A percentile compares a stretch with the other conserved stretches of the same genome.
phyloP scores from a whole-genome alignment of 805 yeast genomes.

The Cyberlindnera xylosilytica region DNA sequence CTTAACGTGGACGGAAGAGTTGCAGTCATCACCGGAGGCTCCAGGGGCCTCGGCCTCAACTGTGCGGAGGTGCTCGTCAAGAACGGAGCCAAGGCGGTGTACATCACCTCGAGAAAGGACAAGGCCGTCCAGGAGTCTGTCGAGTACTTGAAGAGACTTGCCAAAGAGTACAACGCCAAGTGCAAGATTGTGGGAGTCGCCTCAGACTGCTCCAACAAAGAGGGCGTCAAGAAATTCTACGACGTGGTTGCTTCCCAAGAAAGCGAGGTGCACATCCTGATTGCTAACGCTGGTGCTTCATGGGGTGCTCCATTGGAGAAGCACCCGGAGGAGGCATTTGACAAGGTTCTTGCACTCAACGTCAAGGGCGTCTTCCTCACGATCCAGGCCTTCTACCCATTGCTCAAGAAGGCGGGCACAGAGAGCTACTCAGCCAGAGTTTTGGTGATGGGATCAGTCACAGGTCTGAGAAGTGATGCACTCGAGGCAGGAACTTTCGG shows the following conservation, averaged over 20 bases:
- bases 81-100: slow-evolving; percentile 60
- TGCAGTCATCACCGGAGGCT: slow-evolving; percentile 71
- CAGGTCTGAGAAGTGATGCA: slow-evolving; percentile 41
- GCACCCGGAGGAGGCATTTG: slow-evolving; percentile 60
- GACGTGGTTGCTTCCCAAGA: slow-evolving; percentile 39
- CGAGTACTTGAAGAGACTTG: slow-evolving; percentile 28
- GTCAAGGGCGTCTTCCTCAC: slow-evolving; percentile 66
- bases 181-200: slow-evolving; percentile 45
- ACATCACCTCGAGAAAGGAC: slow-evolving; percentile 61
- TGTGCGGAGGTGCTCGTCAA: slow-evolving; percentile 62
- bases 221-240: slow-evolving; percentile 44
- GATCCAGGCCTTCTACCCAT: slow-evolving; percentile 59
- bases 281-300: slow-evolving; percentile 78
- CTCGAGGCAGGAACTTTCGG: slow-evolving; percentile 52
- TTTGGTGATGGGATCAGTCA: slow-evolving; percentile 63
- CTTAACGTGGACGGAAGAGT: slow-evolving; percentile 53
- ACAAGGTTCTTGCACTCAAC: slow-evolving; percentile 61
- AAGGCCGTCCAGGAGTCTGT: slow-evolving; percentile 60
- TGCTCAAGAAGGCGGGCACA: slow-evolving; percentile 50
- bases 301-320: slow-evolving; percentile 67
- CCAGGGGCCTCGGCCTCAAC: slow-evolving; percentile 69
- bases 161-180: slow-evolving; percentile 27
- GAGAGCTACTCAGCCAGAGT: slow-evolving; percentile 60
- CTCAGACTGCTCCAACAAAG: slow-evolving; percentile 51
- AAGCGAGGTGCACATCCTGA: slow-evolving; percentile 52